Evolutionary conservation across 2,329 filamentous ascomycete species (phyloP), one percentile per base, ranked within the genome.

Genomic region (Colletotrichum acutatum): DNA sequence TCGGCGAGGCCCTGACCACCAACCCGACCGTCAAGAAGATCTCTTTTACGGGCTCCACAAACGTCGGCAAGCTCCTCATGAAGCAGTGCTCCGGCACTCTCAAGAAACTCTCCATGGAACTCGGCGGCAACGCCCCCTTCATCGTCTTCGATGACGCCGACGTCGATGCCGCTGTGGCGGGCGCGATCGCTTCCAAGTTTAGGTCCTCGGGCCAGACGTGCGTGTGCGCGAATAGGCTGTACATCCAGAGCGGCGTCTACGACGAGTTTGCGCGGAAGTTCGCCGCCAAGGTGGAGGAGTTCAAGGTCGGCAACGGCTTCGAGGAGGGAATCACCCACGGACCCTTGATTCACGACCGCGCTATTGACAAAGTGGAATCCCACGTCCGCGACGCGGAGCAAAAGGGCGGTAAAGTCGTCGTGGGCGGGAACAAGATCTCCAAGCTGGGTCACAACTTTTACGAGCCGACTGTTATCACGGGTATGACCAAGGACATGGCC

Each of bases 141-240:
- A 98, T 98, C 76, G 95, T 98, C 42, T 98, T 98, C 79, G 95
- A 98, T 79, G 96, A 98, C 79, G 94, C 96, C 24, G 94, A 98
- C 80, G 85, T 98, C 24, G 95, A 98, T 72, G 85, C 87, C 5
- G 97, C 97, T 2, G 95, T 98, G 1, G 85, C 90, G 0, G 96
- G 95, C 30, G 95, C 95, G 60, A 90, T 98, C 66, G 86, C 92
- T 28, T 95, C 91, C 79, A 99, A 98, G 83, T 98, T 98, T 90
- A 93, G 97, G 67, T 95, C 93, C 49, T 97, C 94, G 0, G 97
- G 97, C 46, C 97, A 99, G 87, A 98, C 97, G 0, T 99, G 97
- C 82, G 95, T 98, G 26, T 95, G 93, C 79, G 94, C 94, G 30
- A 97, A 97, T 85, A 89, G 94, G 34, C 90, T 97, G 76, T 96